phyloP scores from a whole-genome alignment of 169 alveolate species.

The Theileria annulata region DNA sequence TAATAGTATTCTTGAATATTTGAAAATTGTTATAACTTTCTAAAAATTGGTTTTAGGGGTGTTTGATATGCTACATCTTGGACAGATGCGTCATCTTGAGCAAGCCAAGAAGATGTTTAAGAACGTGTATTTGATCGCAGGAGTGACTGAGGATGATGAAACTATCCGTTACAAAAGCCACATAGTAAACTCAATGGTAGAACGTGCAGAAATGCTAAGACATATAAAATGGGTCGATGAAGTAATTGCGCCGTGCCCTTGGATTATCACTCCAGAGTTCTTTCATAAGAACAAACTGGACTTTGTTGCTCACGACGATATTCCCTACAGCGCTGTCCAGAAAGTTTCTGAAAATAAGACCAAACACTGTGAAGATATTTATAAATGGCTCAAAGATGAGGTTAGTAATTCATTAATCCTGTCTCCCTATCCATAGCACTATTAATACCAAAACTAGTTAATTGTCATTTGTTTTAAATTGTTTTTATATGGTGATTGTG shows the following conservation, averaged over 20 bases:
- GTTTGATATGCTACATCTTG: constrained; percentile 94
- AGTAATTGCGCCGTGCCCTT: constrained; percentile 95
- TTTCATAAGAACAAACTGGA: constrained; percentile 88
- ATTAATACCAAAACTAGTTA: too few relatives aligned
- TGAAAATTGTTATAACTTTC: too few relatives aligned
- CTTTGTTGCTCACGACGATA: constrained; percentile 93
- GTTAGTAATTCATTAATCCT: constrained; percentile 1
- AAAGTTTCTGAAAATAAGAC: constrained; percentile 62
- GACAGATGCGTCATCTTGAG: constrained; percentile 94
- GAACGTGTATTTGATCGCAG: constrained; percentile 90
- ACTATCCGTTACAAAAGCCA: constrained; percentile 91
- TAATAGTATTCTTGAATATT: too few relatives aligned
- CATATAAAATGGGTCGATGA: constrained; percentile 97
- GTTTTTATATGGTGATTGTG: background rate
- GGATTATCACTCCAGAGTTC: constrained; percentile 90
- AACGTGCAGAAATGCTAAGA: constrained; percentile 90
- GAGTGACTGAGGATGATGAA: constrained; percentile 96
- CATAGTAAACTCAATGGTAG: constrained; percentile 90
- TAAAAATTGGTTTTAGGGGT: constrained; percentile 83
- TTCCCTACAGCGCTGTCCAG: constrained; percentile 86
- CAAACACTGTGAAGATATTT: constrained; percentile 84
- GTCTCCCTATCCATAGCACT: too few relatives aligned
- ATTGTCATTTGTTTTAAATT: too few relatives aligned
- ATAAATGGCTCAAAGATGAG: constrained; percentile 88
- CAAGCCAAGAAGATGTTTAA: constrained; percentile 94